Evolutionary conservation across 2,329 filamentous ascomycete species (phyloP), one percentile per base, ranked within the genome.

Genomic region (Alternaria rosae): DNA sequence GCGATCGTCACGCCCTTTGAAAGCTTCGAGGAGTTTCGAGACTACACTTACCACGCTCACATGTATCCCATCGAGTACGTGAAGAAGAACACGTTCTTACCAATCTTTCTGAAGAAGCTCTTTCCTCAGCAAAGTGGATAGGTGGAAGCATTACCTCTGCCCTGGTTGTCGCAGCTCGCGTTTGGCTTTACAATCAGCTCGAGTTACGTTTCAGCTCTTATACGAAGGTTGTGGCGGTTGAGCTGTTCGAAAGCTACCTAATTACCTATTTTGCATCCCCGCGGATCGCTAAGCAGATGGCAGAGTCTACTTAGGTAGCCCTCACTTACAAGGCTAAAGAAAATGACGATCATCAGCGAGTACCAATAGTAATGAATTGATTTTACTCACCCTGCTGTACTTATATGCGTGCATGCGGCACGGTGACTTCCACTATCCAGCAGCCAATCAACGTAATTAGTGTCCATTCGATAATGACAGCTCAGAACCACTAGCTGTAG

Each of bases 351-450:
- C 26, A 28, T 7, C 6, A 28, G 26, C 26, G 26, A 28, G 10
- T 28, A 10, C 26, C 6, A 6, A 28, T 28, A 4, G 26, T 28
- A 28, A 28, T 28, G 26, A 6, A 28, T 10, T 28, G 26, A 2
- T 28, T 10, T 7, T 10, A 28, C 2, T 42, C 38, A 42, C 3
- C 1, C 28, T n/a, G 54, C 8, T 5, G 2, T 21, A 20, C 7
- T n/a, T n/a, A 48, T 5, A 50, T 54, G 50, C 56, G 11, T 28
- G 13, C 23, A 15, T 35, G 50, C 41, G 50, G 50, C 56, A 15
- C 56, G 28, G 56, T 52, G 38, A 44, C 28, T 21, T 21, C 48
- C 48, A 58, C 41, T 15, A 5, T 45, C 47, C 47, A 44, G 30
- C 41, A 38, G 30, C 21, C 48, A 20, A 48, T 38, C 47, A 58